Evolutionary conservation across 2,329 filamentous ascomycete species (phyloP).

Genomic region (Helicocarpus griseus): DNA sequence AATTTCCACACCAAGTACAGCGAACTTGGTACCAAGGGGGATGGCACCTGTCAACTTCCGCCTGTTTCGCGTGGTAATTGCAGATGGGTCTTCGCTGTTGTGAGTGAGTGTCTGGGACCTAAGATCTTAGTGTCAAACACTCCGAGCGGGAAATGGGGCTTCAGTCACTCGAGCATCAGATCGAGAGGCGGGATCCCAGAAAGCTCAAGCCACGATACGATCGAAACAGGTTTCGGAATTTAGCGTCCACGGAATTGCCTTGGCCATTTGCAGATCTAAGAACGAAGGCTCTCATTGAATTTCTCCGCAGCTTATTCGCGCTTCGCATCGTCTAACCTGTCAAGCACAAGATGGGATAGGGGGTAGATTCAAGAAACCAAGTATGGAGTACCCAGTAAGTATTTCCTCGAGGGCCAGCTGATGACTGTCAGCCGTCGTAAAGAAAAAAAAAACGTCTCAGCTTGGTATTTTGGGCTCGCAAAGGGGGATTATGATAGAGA

Average conservation of each 20-base stretch:
- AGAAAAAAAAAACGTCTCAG: background rate
- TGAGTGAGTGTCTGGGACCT: background rate
- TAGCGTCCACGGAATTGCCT: background rate
- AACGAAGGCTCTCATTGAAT: background rate
- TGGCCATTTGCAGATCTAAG: background rate
- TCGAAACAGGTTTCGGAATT: conserved; percentile 3
- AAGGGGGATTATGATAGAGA: background rate
- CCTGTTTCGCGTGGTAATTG: conserved; percentile 1
- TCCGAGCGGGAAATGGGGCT: background rate
- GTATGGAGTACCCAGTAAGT: too few relatives aligned
- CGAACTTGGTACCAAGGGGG: background rate
- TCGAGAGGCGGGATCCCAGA: background rate
- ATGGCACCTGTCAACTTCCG: background rate
- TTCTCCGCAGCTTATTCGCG: conserved; percentile 1
- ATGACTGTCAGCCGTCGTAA: background rate
- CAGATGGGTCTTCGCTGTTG: background rate
- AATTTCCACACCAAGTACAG: background rate
- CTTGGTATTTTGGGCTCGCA: background rate
- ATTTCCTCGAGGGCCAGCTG: background rate
- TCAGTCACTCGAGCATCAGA: background rate
- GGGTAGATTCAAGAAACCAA: background rate
- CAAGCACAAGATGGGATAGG: background rate
- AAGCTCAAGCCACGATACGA: background rate
- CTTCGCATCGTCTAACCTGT: background rate
- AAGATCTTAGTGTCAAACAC: background rate